Evolutionary conservation across 495 filamentous ascomycete species (phyloP), one percentile per base, ranked within the genome.

Genomic region (Paragyromitra xinjiangensis): DNA sequence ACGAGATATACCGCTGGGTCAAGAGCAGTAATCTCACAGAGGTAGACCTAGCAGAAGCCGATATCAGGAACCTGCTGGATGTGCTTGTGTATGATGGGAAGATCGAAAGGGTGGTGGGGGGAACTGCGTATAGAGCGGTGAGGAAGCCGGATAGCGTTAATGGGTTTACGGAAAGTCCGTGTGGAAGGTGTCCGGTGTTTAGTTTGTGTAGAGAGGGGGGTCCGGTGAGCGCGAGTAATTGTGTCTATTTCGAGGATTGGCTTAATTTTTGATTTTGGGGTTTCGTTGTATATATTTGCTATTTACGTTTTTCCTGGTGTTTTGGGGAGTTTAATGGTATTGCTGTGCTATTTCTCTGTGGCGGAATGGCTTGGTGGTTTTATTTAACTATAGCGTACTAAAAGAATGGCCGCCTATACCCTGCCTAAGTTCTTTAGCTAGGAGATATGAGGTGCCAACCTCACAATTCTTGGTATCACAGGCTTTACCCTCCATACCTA

Each of bases 161-260:
- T 79, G 93, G 92, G 26, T 89, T 96, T 81, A 95, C 92, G 0
- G 93, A 97, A 79, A 90, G 90, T 2, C 95, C 95, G 7, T 99
- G 95, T 85, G 95, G 94, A 16, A 86, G 89, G 74, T 99, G 95
- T 83, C 95, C 96, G 0, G 95, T 98, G n/a, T 96, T 97, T 84
- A 89, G 92, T 50, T 86, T 97, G 22, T 99, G 95, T 83, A 91
- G 91, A 61, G 92, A 95, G 67, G 94, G 92, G 6, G 94, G 94
- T 1, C 91, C 92, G 8, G 93, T 98, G 44, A 95, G 91, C 82
- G 93, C 95, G 1, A 91, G 90, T 69, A 97, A 88, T 63, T 99
- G 95, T 83, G 92, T 93, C 53, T 99, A 98, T 80, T 98, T 96
- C 81, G 87, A 90, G 67, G 88, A 90, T 3, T 98, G 95, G 95